A percentile compares a stretch with the other conserved stretches of the same genome.
These are phyloP conservation scores for Geotrichum histeridarum DNA, from an alignment of 1,139 yeast genomes.

Conservation along the genomic window DNA sequence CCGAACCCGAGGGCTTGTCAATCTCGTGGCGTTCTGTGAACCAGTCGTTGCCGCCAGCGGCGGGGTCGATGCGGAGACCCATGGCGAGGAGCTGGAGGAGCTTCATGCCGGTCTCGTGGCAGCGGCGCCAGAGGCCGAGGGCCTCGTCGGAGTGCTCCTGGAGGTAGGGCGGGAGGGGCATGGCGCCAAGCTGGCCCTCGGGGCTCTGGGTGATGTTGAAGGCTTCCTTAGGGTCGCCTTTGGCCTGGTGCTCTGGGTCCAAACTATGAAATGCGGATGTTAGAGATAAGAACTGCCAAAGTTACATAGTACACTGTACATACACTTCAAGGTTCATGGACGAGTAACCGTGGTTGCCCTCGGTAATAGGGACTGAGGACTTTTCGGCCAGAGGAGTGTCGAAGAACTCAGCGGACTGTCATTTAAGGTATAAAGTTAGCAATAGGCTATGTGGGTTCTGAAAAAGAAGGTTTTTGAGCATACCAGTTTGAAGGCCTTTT, in stretches of 20 bases:
- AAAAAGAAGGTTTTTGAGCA: conserved; percentile 1
- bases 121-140: conserved; percentile 37
- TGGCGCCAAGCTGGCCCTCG: conserved; percentile 33
- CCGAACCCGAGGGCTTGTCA: conserved; percentile 49
- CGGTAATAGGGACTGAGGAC: conserved; percentile 44
- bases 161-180: conserved; percentile 41
- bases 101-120: conserved; percentile 40
- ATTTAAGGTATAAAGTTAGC: too few species aligned
- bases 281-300: too few species aligned
- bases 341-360: conserved; percentile 60
- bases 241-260: conserved; percentile 39
- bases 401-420: conserved; percentile 51
- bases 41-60: conserved; percentile 49
- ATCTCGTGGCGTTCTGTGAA: conserved; percentile 52
- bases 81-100: conserved; percentile 47
- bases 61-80: conserved; percentile 54
- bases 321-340: conserved; percentile 54
- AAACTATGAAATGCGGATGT: conserved; percentile 17
- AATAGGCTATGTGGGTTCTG: not conserved
- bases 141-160: conserved; percentile 30
- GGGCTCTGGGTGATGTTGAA: conserved; percentile 38
- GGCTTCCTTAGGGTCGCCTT: conserved; percentile 62
- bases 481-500: conserved; percentile 45
- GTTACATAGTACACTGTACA: too few species aligned
- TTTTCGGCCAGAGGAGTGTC: conserved; percentile 49